Evolutionary conservation across 2,329 filamentous ascomycete species (phyloP), one percentile per base, ranked within the genome.

Genomic region (Fusarium udum): DNA sequence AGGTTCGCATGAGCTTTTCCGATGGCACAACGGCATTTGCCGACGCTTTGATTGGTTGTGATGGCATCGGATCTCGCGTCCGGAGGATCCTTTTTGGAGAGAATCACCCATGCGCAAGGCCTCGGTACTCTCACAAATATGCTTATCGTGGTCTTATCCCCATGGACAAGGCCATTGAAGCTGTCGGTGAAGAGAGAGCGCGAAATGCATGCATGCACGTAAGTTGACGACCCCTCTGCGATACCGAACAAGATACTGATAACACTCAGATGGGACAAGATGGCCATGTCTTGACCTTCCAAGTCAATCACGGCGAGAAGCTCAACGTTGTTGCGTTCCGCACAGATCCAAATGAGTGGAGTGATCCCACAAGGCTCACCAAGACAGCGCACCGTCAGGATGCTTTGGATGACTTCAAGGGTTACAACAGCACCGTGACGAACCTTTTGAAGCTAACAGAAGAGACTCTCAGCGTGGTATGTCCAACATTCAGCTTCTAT

Each of bases 11-110:
- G 51, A 73, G 36, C n/a, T 86, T 86, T 58, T 68, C 77, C 0
- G 85, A 86, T 43, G 84, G 84, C 1, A 81, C 82, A 1, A 80
- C 78, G 2, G 82, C 80, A 6, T 71, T 77, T 13, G 82, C 84
- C 8, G 82, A 84, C 32, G 82, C 79, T 1, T 61, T 91, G 0
- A 81, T 92, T 51, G 90, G 89, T 0, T 91, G 89, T 71, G 91
- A 92, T 77, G 91, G 91, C 0, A 91, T 92, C 75, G 91, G 91
- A 77, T 89, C 87, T 14, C 81, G 82, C 22, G 84, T 87, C 2
- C 80, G 89, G 4, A 77, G 85, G 36, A 76, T 87, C 12, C 79
- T 91, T 14, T 79, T 90, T 1, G 87, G 86, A 0, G 75, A 81
- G 3, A 75, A 80, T 22, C 65, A 79, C 79, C 83, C 60, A 75